phyloP scores from a whole-genome alignment of 2,329 filamentous ascomycete genomes.

The Cladobotryum protrusum region DNA sequence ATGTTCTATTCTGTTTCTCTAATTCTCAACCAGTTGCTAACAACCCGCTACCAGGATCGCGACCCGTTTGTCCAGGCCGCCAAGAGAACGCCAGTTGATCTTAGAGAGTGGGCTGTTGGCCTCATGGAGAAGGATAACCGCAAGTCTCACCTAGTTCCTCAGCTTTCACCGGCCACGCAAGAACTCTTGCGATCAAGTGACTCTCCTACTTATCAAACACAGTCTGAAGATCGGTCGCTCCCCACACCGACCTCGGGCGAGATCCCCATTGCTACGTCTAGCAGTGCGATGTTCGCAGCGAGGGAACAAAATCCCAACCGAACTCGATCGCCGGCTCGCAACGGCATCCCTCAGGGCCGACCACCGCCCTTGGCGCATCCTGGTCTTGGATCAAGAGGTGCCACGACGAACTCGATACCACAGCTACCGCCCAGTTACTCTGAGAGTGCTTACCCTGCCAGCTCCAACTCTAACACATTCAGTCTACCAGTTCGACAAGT shows the following conservation, averaged over 20 bases:
- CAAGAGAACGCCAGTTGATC: conserved; percentile 90
- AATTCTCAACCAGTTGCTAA: conserved; percentile 9
- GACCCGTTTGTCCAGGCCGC: conserved; percentile 95
- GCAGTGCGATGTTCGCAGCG: conserved; percentile 49
- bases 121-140: conserved; percentile 94
- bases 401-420: conserved; percentile 48
- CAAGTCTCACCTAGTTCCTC: conserved; percentile 84
- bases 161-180: conserved; percentile 70
- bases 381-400: conserved; percentile 47
- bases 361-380: conserved; percentile 38
- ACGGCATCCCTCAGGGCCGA: conserved; percentile 41
- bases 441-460: conserved; percentile 34
- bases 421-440: conserved; percentile 34
- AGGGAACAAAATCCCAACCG: conserved; percentile 42
- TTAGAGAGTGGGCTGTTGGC: conserved; percentile 87
- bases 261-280: conserved; percentile 53
- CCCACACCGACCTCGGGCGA: conserved; percentile 65
- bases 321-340: conserved; percentile 47
- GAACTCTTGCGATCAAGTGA: conserved; percentile 63
- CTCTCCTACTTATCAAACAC: conserved; percentile 44
- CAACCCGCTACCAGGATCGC: conserved; percentile 58
- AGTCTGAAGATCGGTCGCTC: conserved; percentile 39
- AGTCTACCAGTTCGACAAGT: conserved; percentile 59
- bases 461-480: conserved; percentile 46
- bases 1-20: no score